phyloP scores from a whole-genome alignment of 1,284 basidiomycete genomes.

The Ganoderma boninense region DNA sequence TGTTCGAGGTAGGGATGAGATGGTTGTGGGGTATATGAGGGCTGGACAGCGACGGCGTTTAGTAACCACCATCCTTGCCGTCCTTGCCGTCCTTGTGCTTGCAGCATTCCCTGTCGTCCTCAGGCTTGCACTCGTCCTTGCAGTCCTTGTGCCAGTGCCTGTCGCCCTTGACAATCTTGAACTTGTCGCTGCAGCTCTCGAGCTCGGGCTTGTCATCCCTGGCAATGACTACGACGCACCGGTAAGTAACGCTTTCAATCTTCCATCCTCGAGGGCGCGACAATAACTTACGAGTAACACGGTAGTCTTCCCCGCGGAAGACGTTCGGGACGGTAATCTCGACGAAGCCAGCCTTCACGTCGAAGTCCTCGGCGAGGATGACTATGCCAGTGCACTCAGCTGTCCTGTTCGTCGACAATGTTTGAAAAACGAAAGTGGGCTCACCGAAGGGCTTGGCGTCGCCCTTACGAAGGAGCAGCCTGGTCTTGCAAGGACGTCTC shows the following conservation, averaged over 20 bases:
- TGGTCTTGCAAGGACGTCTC: not conserved
- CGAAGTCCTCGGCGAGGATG: constrained; percentile 1
- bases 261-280: not conserved
- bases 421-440: not conserved
- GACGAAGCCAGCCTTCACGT: not conserved
- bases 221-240: not conserved
- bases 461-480: not conserved
- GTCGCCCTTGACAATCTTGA: not conserved
- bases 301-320: not conserved
- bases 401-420: too few relatives aligned
- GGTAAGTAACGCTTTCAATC: not conserved
- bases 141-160: not conserved
- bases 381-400: not conserved
- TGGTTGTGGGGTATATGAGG: too few relatives aligned
- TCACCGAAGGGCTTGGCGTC: not conserved
- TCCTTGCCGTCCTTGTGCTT: not conserved
- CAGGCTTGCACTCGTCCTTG: not conserved
- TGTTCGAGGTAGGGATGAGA: too few relatives aligned
- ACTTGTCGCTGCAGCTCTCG: not conserved
- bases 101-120: not conserved
- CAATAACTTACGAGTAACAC: not conserved
- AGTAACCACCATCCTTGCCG: not conserved
- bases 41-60: not conserved
- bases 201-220: not conserved
- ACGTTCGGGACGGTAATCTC: not conserved